Percentiles rank a stretch among this genome's conserved stretches.
Conservation (phyloP, 495 filamentous ascomycete species). For the Hypoxylon perforatum region DNA sequence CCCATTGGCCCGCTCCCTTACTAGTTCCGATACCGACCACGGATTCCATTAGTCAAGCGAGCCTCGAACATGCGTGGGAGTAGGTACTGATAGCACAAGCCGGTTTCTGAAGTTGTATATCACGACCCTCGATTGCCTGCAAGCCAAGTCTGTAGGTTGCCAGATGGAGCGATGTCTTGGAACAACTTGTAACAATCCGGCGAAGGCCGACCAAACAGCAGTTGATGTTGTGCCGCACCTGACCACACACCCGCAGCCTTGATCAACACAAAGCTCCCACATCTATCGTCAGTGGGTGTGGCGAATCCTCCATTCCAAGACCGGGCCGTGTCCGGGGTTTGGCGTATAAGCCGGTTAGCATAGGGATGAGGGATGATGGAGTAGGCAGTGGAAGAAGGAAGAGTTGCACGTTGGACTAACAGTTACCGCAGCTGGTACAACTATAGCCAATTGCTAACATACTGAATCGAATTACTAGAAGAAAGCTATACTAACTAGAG, state of each 20-base stretch:
- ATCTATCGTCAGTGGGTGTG: slow-evolving; percentile 19
- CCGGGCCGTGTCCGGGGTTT: slow-evolving; percentile 11
- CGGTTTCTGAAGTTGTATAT: slow-evolving; percentile 14
- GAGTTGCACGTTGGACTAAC: slow-evolving; percentile 18
- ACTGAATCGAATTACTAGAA: slow-evolving; percentile 3
- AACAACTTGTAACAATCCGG: slow-evolving; percentile 15
- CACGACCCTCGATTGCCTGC: slow-evolving; percentile 15
- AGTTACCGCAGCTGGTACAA: neutral
- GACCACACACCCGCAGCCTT: slow-evolving; percentile 25
- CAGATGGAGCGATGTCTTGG: slow-evolving; percentile 12
- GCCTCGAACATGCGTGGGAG: slow-evolving; percentile 14
- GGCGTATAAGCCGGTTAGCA: slow-evolving; percentile 28
- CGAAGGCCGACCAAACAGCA: slow-evolving; percentile 41
- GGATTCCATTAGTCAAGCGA: slow-evolving; percentile 39
- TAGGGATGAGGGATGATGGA: slow-evolving; percentile 13
- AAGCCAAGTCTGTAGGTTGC: slow-evolving; percentile 35
- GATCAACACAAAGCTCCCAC: slow-evolving; percentile 32
- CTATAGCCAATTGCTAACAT: neutral
- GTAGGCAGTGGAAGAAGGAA: neutral
- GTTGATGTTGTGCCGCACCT: slow-evolving; percentile 37
- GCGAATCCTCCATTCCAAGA: slow-evolving; percentile 30
- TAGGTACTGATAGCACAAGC: slow-evolving; percentile 17
- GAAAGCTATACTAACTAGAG: neutral
- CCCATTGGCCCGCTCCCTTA: slow-evolving; percentile 19
- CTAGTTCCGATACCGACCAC: slow-evolving; percentile 34